These are phyloP conservation scores for Alternaria tenuissima DNA, from an alignment of 2,329 filamentous ascomycete species.

Conservation along the genomic window DNA sequence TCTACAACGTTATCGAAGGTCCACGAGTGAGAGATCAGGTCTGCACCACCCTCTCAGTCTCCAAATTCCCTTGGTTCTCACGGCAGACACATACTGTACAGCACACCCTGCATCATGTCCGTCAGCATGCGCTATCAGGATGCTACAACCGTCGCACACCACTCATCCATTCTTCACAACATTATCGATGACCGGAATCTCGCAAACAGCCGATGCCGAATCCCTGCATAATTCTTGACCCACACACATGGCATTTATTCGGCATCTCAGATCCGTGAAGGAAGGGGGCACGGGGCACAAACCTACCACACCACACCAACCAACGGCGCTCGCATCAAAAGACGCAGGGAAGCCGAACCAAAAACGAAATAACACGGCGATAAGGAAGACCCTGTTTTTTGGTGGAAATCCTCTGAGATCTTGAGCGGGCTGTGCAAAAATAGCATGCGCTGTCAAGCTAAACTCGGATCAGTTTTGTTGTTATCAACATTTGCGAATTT, in stretches of 20 bases:
- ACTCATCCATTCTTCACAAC: background rate
- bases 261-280: conserved; percentile 14
- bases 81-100: background rate
- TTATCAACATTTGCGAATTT: background rate
- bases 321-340: conserved; percentile 2
- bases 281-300: conserved; percentile 3
- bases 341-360: conserved; percentile 3
- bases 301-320: conserved; percentile 8
- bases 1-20: background rate
- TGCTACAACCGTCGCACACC: background rate
- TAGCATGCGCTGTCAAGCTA: conserved; percentile 5
- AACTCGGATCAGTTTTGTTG: background rate
- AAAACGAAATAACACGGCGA: conserved; percentile 2
- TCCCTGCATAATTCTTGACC: conserved; percentile 8
- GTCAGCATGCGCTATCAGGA: background rate
- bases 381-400: conserved; percentile 7
- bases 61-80: background rate
- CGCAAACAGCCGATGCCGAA: conserved; percentile 4
- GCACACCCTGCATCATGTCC: background rate
- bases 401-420: background rate
- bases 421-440: conserved; percentile 3
- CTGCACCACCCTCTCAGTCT: background rate
- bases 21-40: background rate
- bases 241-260: conserved; percentile 18
- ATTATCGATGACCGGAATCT: background rate